phyloP scores from a whole-genome alignment of 768 basidiomycete species.

The Sarcodon sp. region DNA sequence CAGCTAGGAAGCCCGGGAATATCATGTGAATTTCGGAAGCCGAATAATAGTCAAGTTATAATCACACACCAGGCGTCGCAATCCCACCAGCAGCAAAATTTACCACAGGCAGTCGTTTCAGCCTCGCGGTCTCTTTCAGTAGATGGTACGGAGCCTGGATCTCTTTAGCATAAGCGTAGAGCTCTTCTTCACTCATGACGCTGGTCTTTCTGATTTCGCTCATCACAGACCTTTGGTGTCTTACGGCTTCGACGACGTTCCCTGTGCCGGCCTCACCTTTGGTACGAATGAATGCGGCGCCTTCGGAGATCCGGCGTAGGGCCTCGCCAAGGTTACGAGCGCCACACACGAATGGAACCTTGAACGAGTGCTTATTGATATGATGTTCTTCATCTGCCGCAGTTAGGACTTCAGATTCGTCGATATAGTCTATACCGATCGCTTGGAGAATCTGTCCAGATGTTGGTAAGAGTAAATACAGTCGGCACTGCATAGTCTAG shows the following conservation, averaged over 20 bases:
- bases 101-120: conserved; percentile 90
- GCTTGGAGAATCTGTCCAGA: conserved; percentile 71
- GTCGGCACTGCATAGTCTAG: neutral
- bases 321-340: conserved; percentile 94
- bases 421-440: conserved; percentile 93
- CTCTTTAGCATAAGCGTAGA: conserved; percentile 88
- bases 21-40: neutral
- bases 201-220: conserved; percentile 76
- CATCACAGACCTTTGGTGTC: conserved; percentile 78
- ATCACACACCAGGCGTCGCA: conserved; percentile 65
- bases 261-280: conserved; percentile 90
- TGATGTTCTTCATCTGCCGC: conserved; percentile 94
- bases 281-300: conserved; percentile 96
- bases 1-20: conserved; percentile 34
- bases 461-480: neutral
- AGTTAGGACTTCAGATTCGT: conserved; percentile 90
- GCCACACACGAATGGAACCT: conserved; percentile 93
- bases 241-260: conserved; percentile 88
- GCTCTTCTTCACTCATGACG: conserved; percentile 89
- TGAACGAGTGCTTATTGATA: conserved; percentile 94
- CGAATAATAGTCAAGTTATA: neutral
- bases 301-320: conserved; percentile 90
- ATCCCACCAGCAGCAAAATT: conserved; percentile 95
- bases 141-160: conserved; percentile 91
- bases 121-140: conserved; percentile 87